Base-by-base conservation (phyloP, 2,329 filamentous ascomycete genomes). In the Reticulascus tulasneorum region DNA sequence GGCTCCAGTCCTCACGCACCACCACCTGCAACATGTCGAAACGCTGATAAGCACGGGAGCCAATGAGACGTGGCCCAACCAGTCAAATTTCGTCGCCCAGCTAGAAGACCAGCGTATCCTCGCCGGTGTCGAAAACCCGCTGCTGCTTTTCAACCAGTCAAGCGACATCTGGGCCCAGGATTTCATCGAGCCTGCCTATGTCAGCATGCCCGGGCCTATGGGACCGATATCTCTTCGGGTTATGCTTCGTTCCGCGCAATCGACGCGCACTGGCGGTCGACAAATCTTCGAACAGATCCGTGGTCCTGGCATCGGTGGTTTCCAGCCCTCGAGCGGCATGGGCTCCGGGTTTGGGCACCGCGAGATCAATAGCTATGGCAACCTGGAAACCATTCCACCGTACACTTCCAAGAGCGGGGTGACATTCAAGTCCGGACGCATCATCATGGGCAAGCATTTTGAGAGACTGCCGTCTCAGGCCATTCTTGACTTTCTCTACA, bases 361-460 rank as follows among this genome's bases (percentile, higher is more conserved):
- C 10, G 61, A 64, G 35, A 48, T 48, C 19, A 49, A 56, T 20
- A 47, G 44, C 0, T 38, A 34, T 4, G 55, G 62, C 0, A 65
- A 66, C 35, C 31, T 66, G 4, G 62, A 66, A 37, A 59, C 59
- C 0, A 63, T 64, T 19, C 63, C 59, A 5, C 62, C 62, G 0
- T 36, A 43, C 13, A 30, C n/a, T 4, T 40, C 33, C 12, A 33
- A 35, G 16, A 29, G 31, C 23, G 39, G 30, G 1, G 29, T 34
- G 4, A 24, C n/a, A n/a, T n/a, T n/a, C 28, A 13, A 13, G 16
- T 18, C 17, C 17, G 28, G 28, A 11, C 28, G 28, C 16, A 30
- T 30, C 17, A 26, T 29, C 21, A n/a, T 25, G 28, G 34, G 37
- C 13, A 40, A 40, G 33, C 33, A 40, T 17, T 40, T 40, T 16